These are phyloP conservation scores for Scytalidium sp. DNA, from an alignment of 2,329 filamentous ascomycete species.

Conservation along the genomic window DNA sequence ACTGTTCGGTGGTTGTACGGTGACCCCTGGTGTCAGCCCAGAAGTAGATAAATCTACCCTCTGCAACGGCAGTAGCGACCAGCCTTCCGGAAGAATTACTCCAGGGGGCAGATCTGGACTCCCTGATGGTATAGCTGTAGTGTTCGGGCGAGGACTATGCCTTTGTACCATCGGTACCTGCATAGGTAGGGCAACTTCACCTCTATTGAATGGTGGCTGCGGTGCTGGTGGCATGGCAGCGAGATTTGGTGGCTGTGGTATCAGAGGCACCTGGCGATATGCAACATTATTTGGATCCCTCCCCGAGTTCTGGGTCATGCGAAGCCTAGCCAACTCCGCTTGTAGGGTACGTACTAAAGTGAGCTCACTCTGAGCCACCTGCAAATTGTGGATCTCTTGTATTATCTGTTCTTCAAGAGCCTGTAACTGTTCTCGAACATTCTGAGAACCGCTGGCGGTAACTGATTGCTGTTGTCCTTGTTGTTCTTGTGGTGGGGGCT, in stretches of 20 bases:
- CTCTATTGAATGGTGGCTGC: constrained; percentile 3
- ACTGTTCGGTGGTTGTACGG: constrained; percentile 12
- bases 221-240: constrained; percentile 1
- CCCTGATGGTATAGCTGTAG: constrained; percentile 54
- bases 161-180: constrained; percentile 30
- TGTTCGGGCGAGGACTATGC: constrained; percentile 43
- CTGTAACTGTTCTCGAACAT: constrained; percentile 58
- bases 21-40: constrained; percentile 11
- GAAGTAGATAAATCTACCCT: constrained; percentile 30
- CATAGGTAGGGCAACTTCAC: constrained; percentile 9
- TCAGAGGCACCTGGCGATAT: constrained; percentile 23
- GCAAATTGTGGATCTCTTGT: constrained; percentile 62
- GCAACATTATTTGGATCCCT: constrained; percentile 14
- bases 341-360: constrained; percentile 66
- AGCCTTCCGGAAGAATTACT: constrained; percentile 61
- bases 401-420: constrained; percentile 68
- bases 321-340: constrained; percentile 63
- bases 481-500: constrained; percentile 16
- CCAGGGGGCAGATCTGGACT: constrained; percentile 61
- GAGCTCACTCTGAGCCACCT: constrained; percentile 64
- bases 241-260: constrained; percentile 11
- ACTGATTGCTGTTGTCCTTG: constrained; percentile 12
- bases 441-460: constrained; percentile 17
- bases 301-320: constrained; percentile 30
- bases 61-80: constrained; percentile 62